Evolutionary conservation across 352 stramenopile genomes (phyloP).

Genomic region (Pythium phragmiticola): DNA sequence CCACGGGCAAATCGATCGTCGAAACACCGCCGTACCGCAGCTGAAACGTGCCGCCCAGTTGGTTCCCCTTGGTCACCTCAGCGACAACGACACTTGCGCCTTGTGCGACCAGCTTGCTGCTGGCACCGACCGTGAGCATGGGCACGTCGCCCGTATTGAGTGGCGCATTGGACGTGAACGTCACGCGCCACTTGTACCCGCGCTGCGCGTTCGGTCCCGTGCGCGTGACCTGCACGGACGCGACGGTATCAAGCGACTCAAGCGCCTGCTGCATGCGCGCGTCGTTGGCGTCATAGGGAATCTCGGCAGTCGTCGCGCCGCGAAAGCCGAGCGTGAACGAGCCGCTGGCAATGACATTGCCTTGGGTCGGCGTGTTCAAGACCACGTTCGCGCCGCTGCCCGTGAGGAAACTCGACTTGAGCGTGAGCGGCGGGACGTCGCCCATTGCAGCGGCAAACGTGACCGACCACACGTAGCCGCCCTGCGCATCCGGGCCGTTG

Average conservation of each 20-base stretch:
- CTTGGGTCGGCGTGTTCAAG: conserved; percentile 53
- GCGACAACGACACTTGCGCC: conserved; percentile 40
- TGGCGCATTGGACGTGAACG: conserved; percentile 57
- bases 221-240: conserved; percentile 57
- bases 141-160: conserved; percentile 64
- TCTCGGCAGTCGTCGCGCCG: conserved; percentile 84
- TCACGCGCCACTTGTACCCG: conserved; percentile 76
- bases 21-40: conserved; percentile 41
- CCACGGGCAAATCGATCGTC: conserved; percentile 74
- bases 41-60: conserved; percentile 68
- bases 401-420: conserved; percentile 69
- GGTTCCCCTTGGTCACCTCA: conserved; percentile 49
- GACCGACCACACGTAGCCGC: conserved; percentile 92
- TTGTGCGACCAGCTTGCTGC: conserved; percentile 34
- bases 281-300: conserved; percentile 80
- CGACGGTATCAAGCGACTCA: conserved; percentile 54
- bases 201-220: conserved; percentile 51
- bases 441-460: conserved; percentile 74
- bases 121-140: conserved; percentile 45
- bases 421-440: conserved; percentile 54
- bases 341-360: conserved; percentile 73
- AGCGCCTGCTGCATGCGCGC: conserved; percentile 58
- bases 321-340: conserved; percentile 92
- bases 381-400: conserved; percentile 68
- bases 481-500: conserved; percentile 67